Conservation (phyloP, 1,284 basidiomycete species). For the Marasmius oreades region DNA sequence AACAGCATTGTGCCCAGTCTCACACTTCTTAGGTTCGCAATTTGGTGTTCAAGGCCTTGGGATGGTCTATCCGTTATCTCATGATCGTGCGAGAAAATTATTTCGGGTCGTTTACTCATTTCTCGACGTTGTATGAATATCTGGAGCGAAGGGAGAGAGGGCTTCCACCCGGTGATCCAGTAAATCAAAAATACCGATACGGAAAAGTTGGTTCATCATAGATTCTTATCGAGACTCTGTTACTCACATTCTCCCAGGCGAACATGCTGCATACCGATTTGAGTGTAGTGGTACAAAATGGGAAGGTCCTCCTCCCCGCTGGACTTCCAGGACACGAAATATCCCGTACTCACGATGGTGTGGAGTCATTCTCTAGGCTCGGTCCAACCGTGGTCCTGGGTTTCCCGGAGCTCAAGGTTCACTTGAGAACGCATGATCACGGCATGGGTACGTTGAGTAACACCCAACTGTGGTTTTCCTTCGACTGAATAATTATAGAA, state of each 20-base stretch:
- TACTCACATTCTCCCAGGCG: constrained; percentile 42
- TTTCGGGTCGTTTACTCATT: constrained; percentile 88
- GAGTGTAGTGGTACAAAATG: constrained; percentile 50
- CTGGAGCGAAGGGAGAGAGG: constrained; percentile 62
- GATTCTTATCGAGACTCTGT: not conserved
- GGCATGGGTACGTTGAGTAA: constrained; percentile 69
- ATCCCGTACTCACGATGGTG: constrained; percentile 21
- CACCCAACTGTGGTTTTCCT: not conserved
- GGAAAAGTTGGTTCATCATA: constrained; percentile 54
- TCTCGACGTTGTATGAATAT: constrained; percentile 83
- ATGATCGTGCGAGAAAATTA: constrained; percentile 91
- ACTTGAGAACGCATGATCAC: constrained; percentile 77
- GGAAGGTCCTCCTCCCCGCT: constrained; percentile 65
- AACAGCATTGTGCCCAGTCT: constrained; percentile 5
- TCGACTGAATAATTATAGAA: constrained; percentile 43
- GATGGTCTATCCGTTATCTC: constrained; percentile 84
- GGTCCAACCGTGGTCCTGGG: constrained; percentile 56
- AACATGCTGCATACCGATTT: constrained; percentile 81
- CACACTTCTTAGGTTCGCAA: constrained; percentile 38
- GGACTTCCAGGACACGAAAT: constrained; percentile 71
- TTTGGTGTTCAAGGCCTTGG: constrained; percentile 68
- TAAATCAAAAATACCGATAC: constrained; percentile 73
- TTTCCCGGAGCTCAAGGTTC: constrained; percentile 69
- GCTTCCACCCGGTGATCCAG: constrained; percentile 72
- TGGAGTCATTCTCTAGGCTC: constrained; percentile 30